Evolutionary conservation across 1,139 yeast species (phyloP).

Genomic region (Pichia norvegensis): DNA sequence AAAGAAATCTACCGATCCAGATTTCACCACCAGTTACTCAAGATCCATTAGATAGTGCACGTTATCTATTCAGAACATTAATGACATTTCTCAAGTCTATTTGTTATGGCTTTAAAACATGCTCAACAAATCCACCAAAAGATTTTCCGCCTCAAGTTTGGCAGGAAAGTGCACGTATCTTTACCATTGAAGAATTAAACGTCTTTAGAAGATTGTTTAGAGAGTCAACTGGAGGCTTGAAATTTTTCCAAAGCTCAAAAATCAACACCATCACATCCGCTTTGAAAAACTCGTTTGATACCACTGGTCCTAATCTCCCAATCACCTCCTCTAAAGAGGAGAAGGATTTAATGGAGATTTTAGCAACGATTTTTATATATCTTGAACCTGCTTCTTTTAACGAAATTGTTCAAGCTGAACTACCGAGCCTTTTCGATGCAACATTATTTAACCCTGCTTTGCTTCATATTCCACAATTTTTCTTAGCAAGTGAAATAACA

Average conservation of each 20-base stretch:
- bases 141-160: conserved; percentile 61
- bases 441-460: conserved; percentile 82
- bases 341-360: conserved; percentile 90
- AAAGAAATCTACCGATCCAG: conserved; percentile 41
- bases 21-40: conserved; percentile 37
- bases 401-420: conserved; percentile 79
- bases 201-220: conserved; percentile 70
- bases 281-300: conserved; percentile 51
- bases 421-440: conserved; percentile 69
- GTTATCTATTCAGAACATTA: conserved; percentile 78
- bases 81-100: conserved; percentile 88
- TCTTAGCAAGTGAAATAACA: conserved; percentile 86
- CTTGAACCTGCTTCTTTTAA: conserved; percentile 94
- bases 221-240: conserved; percentile 77
- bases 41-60: conserved; percentile 79
- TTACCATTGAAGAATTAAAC: conserved; percentile 73
- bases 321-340: conserved; percentile 87
- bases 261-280: conserved; percentile 32
- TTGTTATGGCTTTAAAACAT: conserved; percentile 79
- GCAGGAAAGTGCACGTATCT: conserved; percentile 82
- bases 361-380: conserved; percentile 89
- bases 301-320: conserved; percentile 75
- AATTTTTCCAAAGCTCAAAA: conserved; percentile 59
- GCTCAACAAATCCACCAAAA: conserved; percentile 80
- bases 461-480: conserved; percentile 87